Base-by-base conservation (phyloP, 352 stramenopile species). In the Phytopythium vexans region DNA sequence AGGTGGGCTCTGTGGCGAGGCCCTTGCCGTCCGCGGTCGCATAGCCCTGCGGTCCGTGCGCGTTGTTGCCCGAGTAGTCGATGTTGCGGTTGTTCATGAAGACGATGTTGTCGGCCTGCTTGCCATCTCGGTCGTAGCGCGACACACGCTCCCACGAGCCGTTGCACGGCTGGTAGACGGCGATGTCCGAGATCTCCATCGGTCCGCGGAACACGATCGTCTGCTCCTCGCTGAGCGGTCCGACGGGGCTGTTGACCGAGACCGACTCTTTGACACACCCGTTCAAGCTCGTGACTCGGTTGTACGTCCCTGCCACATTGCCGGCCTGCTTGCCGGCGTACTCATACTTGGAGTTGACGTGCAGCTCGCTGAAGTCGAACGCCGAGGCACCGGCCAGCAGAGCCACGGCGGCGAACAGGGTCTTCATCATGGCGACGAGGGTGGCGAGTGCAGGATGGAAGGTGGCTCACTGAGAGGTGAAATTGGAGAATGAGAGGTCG, bases 61-160 rank as follows among this genome's bases (percentile, higher is more conserved):
- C 4, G 34, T 56, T 54, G n/a, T 53, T 41, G 4, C 58, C 65
- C 9, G 54, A 66, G 53, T 83, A 89, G 58, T 88, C 80, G 8
- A 87, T 60, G 60, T 88, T 88, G 67, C 72, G 74, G 67, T 91
- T 91, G 74, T 85, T 85, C 71, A 91, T 71, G 58, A 91, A 91
- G 10, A 82, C 56, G 12, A 91, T 49, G 63, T 91, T 91, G 4
- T 71, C 66, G 1, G 61, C 64, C 1, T 31, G 54, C 6, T 52
- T 55, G 31, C 61, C 58, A 34, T 60, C 41, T 14, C 68, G 56
- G 1, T 49, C 70, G 66, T 84, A 91, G 12, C 56, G 86, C 11
- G 80, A 91, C 8, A 82, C 74, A 8, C 65, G 63, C 3, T 48
- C 60, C 75, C 75, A 88, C 31, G 65, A 53, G 32, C 44, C 61